Base-by-base conservation (phyloP, 2,329 filamentous ascomycete genomes). In the Hypoxylon sp. region DNA sequence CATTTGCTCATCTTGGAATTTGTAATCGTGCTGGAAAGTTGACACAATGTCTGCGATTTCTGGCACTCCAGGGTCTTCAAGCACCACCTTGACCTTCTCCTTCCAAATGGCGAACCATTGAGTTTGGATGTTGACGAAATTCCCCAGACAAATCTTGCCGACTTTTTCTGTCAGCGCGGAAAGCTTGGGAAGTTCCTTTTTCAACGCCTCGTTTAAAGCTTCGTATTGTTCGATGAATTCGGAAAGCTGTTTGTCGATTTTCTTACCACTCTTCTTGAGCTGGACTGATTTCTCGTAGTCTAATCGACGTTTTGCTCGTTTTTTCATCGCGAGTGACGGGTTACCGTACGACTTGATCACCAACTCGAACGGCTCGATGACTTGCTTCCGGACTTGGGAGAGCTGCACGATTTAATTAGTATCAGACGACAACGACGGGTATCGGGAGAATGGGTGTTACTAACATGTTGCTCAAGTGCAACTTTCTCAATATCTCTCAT, bases 191-290 rank as follows among this genome's bases (percentile, higher is more conserved):
- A 99, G 85, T 77, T 98, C 95, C 72, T 95, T 91, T 80, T 97
- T 98, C 65, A 98, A 85, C 0, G 95, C 93, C 69, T 97, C 93
- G 76, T 98, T 98, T 65, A 99, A 84, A 6, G 94, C 93, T 43
- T 93, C 87, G 79, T 97, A 99, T 77, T 97, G 91, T 75, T 97
- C 93, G 19, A 94, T 93, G 41, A 92, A 88, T 73, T 97, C 93
- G 14, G 88, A 84, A 3, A 94, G 90, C 78, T 95, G 96, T 75
- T 93, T 91, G 78, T 98, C 95, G 11, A 93, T 85, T 73, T 93
- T 97, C 79, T 97, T 94, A 68, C 93, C 93, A 34, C 89, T 86
- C 48, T 93, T 92, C 75, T 91, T 91, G 64, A 94, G 85, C 72
- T 91, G 88, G 75, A 93, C 90, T 73, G 89, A 93, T 72, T 92